Base-by-base conservation (phyloP, 768 basidiomycete species). In the Neoboletus brunneissimus region DNA sequence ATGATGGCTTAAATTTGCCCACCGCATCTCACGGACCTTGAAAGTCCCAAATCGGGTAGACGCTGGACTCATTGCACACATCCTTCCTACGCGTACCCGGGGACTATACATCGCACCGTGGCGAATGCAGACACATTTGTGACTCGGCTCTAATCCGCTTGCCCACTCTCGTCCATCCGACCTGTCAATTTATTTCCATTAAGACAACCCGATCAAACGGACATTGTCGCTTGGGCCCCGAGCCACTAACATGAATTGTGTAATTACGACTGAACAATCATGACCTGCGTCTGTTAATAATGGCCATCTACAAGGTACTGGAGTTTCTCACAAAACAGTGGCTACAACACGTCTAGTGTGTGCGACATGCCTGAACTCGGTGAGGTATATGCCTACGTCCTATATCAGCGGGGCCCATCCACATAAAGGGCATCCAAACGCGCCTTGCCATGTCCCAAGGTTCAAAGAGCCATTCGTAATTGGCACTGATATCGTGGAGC, bases 361-460 rank as follows among this genome's bases (percentile, higher is more conserved):
- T 15, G 86, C 69, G 55, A 73, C 62, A 62, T 87, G 82, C 57
- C 92, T 78, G 71, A 94, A 94, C 71, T 96, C 94, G 3, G 88
- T 87, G 44, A 95, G 79, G 69, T 95, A 95, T 53, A 94, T 92
- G 1, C 94, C 91, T 80, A 45, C 10, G 27, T 42, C 32, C 34
- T 8, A 27, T 27, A 31, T 68, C 54, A 52, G 41, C 37, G 32
- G 35, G 34, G 49, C 22, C 16, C 31, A 41, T 29, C 16, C 25
- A 47, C 37, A 48, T n/a, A 49, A 20, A 20, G 48, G 46, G 10
- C 42, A 55, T 42, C 20, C 25, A 53, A 23, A 64, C 71, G 48
- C 35, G 83, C 91, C 94, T 81, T 97, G 94, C 94, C 94, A 97
- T 23, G 91, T 94, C 12, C 94, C 94, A 48, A 97, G 75, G 59